A percentile compares a stretch with the other conserved stretches of the same genome.
phyloP scores from a whole-genome alignment of 2,329 filamentous ascomycete genomes.

The Aspergillus sp. region DNA sequence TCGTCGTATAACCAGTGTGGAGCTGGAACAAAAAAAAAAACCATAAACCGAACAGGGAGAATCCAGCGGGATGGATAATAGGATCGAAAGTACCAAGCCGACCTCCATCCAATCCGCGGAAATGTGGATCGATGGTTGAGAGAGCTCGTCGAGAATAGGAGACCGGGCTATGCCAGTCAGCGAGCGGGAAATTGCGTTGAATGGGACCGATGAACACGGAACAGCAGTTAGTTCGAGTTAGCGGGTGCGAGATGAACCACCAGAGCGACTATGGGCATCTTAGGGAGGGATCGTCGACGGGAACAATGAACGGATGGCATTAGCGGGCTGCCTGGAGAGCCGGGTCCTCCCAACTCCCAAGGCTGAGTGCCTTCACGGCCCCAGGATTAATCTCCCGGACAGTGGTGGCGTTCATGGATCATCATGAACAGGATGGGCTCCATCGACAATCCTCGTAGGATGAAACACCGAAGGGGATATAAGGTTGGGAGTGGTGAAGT shows the following conservation, averaged over 20 bases:
- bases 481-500: not conserved
- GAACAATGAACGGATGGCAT: conserved; percentile 4
- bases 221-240: conserved; percentile 1
- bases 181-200: not conserved
- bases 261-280: conserved; percentile 1
- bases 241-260: conserved; percentile 6
- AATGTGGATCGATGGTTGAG: not conserved
- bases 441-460: conserved; percentile 6
- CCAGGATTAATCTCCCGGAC: not conserved
- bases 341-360: not conserved
- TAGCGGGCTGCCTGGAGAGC: not conserved
- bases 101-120: not conserved
- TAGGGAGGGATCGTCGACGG: conserved; percentile 6
- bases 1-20: not conserved
- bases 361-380: not conserved
- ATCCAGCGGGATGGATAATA: not conserved
- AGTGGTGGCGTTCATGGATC: not conserved
- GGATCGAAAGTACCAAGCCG: no score
- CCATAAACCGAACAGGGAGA: not conserved
- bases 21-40: not conserved
- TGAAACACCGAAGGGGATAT: conserved; percentile 11
- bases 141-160: not conserved
- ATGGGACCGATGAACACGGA: conserved; percentile 6
- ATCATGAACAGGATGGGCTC: not conserved
- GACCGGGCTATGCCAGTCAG: conserved; percentile 4